Base-by-base conservation (phyloP, 2,329 filamentous ascomycete genomes). In the Fusarium lyarnte region DNA sequence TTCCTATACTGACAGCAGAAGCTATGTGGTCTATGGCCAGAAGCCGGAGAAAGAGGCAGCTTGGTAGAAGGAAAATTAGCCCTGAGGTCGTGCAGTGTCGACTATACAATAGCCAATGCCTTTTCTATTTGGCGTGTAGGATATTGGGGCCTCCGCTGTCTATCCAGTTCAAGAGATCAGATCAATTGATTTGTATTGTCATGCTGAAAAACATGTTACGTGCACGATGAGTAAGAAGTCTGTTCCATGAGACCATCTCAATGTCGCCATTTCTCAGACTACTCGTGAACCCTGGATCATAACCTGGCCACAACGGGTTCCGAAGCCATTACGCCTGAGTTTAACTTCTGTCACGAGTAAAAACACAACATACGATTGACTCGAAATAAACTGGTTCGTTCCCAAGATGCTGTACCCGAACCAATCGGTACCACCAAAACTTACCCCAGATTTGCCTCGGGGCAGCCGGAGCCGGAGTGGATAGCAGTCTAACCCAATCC, bases 381-480 rank as follows among this genome's bases (percentile, higher is more conserved):
- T 17, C 9, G 21, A 31, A 2, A 35, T 31, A n/a, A n/a, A 14
- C 36, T 33, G 51, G 42, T 17, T 36, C 17, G 29, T 35, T 17
- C 16, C 14, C 10, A 36, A 57, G 11, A 41, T n/a, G 13, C 21
- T 16, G n/a, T 31, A 64, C n/a, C 38, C 51, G 49, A 46, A 17
- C 64, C 49, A 69, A 64, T 69, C n/a, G 14, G 8, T 14, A 49
- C 16, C 13, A 3, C 25, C 16, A n/a, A 23, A 33, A n/a, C 14
- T 17, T 58, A 58, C 60, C 62, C 58, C 66, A 66, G 66, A 33
- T 73, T 63, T 51, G 4, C 6, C 8, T 46, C 69, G 69, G 69
- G 69, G 69, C 38, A 69, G 21, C n/a, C 69, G 69, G 69, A 71
- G 69, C 69, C 69, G 69, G n/a, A 36, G 27, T 41, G 47, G 39